Conservation (phyloP, 495 filamentous ascomycete genomes). For the Parachaetomium inaequale region DNA sequence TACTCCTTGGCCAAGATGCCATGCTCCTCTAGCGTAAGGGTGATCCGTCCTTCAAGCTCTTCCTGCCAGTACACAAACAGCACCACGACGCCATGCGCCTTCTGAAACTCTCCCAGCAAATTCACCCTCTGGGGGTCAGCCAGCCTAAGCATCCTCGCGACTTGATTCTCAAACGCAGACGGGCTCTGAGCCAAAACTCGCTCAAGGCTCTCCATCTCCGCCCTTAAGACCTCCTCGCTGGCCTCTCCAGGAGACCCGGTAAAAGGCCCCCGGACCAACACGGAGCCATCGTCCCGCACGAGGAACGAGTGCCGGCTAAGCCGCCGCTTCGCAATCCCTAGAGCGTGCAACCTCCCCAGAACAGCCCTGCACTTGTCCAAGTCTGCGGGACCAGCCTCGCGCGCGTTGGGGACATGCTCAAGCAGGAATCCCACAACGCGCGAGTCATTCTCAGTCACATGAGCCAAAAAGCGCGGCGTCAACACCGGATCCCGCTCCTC, state of each 20-base stretch:
- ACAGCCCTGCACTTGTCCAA: not conserved
- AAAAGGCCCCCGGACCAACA: constrained; percentile 1
- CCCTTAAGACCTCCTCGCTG: not conserved
- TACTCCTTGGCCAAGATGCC: not conserved
- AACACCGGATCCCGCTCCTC: not conserved
- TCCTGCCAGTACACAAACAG: constrained; percentile 3
- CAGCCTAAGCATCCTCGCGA: not conserved
- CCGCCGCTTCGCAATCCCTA: not conserved
- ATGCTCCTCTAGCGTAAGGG: not conserved
- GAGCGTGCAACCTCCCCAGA: not conserved
- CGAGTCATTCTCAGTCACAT: not conserved
- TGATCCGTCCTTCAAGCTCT: not conserved
- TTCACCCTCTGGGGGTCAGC: not conserved
- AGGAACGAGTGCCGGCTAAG: not conserved
- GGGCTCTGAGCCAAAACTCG: not conserved
- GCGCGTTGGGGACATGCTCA: not conserved
- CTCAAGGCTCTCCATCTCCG: constrained; percentile 1
- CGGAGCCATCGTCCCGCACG: not conserved
- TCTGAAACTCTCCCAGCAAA: not conserved
- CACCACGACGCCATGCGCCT: not conserved
- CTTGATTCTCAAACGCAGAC: not conserved
- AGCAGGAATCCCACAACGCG: constrained; percentile 1
- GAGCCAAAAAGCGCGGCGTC: constrained; percentile 2
- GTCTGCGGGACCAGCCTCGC: not conserved
- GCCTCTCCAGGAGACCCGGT: not conserved